A percentile compares a stretch with the other conserved stretches of the same genome.
Evolutionary conservation across 257 asterid genomes (phyloP).

Genomic region (Schizonepeta tenuifolia): DNA sequence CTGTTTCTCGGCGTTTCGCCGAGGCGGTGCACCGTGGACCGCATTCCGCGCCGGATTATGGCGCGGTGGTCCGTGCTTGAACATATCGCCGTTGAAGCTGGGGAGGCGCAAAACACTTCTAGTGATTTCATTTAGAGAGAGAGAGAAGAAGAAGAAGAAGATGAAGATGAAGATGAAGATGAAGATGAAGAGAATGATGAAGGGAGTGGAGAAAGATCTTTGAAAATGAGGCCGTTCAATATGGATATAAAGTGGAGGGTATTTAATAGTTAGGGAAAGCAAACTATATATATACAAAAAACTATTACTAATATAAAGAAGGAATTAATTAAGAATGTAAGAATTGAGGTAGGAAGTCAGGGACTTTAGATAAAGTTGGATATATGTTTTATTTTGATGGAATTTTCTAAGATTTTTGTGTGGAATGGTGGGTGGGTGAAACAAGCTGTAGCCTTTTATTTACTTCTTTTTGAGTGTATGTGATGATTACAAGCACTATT

Average conservation of each 20-base stretch:
- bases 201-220: conserved; percentile 33
- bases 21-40: conserved; percentile 35
- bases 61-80: conserved; percentile 69
- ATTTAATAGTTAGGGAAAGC: conserved; percentile 28
- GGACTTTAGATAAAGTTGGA: conserved; percentile 41
- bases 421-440: conserved; percentile 39
- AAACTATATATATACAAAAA: background rate
- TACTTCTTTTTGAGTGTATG: conserved; percentile 22
- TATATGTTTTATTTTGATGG: conserved; percentile 6
- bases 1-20: conserved; percentile 35
- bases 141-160: background rate
- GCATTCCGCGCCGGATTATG: conserved; percentile 50
- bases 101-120: conserved; percentile 81
- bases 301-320: background rate
- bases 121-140: conserved; percentile 59
- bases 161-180: background rate
- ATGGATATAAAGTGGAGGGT: conserved; percentile 52
- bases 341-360: background rate
- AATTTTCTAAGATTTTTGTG: conserved; percentile 27
- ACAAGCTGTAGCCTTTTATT: conserved; percentile 33
- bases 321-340: conserved; percentile 26
- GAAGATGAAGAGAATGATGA: background rate
- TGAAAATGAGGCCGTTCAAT: conserved; percentile 34
- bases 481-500: conserved; percentile 53
- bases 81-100: conserved; percentile 88